Base-by-base conservation (phyloP, 164 flowering plant species). In the Umbilicus rupestris region DNA sequence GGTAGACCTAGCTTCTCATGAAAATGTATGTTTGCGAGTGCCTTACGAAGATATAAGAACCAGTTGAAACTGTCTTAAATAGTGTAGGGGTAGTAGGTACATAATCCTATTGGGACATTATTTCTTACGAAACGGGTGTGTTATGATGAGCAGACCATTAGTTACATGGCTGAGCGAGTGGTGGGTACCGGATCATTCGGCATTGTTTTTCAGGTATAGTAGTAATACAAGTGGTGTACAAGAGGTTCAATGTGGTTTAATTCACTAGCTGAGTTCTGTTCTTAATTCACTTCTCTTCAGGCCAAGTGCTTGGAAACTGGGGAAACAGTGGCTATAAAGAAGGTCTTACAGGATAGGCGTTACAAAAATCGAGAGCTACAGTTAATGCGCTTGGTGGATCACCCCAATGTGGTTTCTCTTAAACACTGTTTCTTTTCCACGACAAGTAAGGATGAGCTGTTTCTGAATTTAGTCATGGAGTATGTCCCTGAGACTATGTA, bases 261-360 rank as follows among this genome's bases (percentile, higher is more conserved):
- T 22, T 52, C 8, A 12, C 58, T 9, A 12, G 30, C 22, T 9
- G 31, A 52, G 31, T 3, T 52, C 7, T 22, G 58, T 22, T 7
- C 29, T 52, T 4, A 52, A 52, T 12, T 52, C 30, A 26, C 8
- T 3, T 52, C 2, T 52, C 28, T 52, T 24, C 58, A 52, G 58
- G 58, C 58, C 58, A 52, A 52, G 22, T 52, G 58, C 58, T 24
- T 52, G 30, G 58, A 52, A 52, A 52, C 29, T 52, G 58, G 58
- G 12, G 58, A 52, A 52, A 22, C 58, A 0, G 58, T 52, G 10
- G 58, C 58, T 0, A 52, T 52, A 52, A 52, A 52, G 58, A 52
- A 52, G 58, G 58, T 52, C 14, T 52, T 52, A 24, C 58, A 52
- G 15, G 58, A 52, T 24, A 52, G 22, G 58, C 29, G 58, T 52